Conservation (phyloP, 2,329 filamentous ascomycete genomes). For the Pseudocercospora ulei region DNA sequence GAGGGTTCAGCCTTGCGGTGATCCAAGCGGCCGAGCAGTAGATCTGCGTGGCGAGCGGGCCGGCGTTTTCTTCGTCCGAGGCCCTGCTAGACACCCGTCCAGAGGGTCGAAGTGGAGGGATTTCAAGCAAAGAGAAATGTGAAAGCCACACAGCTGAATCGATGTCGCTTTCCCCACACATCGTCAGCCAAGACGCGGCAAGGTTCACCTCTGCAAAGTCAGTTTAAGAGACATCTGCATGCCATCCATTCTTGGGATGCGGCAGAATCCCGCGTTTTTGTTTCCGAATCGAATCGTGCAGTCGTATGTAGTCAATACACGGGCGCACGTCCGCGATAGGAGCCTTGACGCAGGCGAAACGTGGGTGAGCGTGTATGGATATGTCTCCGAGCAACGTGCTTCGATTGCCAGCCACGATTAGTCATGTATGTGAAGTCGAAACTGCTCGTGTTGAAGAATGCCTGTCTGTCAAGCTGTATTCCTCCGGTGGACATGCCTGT, state of each 20-base stretch:
- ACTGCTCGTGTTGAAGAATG: no score
- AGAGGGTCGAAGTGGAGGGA: conserved; percentile 1
- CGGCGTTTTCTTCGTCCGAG: conserved; percentile 4
- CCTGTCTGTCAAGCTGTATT: no score
- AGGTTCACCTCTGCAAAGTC: not conserved
- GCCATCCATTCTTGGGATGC: conserved; percentile 1
- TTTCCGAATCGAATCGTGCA: not conserved
- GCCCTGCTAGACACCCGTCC: not conserved
- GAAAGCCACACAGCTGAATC: conserved; percentile 1
- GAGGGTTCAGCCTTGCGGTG: conserved; percentile 10
- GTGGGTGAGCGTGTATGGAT: no score
- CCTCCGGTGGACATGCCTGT: no score
- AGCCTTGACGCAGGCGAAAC: no score
- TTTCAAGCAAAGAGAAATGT: not conserved
- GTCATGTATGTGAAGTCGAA: no score
- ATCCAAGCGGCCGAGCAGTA: conserved; percentile 5
- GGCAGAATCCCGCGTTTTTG: not conserved
- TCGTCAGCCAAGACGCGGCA: conserved; percentile 3
- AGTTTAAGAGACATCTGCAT: not conserved
- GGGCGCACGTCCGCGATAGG: conserved; percentile 1
- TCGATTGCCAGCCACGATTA: no score
- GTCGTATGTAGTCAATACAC: conserved; percentile 7
- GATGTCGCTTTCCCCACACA: conserved; percentile 1
- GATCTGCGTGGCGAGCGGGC: conserved; percentile 5
- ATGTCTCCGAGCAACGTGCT: no score